Evolutionary conservation across 352 stramenopile species (phyloP).

Genomic region (Phytophthora foliorum): DNA sequence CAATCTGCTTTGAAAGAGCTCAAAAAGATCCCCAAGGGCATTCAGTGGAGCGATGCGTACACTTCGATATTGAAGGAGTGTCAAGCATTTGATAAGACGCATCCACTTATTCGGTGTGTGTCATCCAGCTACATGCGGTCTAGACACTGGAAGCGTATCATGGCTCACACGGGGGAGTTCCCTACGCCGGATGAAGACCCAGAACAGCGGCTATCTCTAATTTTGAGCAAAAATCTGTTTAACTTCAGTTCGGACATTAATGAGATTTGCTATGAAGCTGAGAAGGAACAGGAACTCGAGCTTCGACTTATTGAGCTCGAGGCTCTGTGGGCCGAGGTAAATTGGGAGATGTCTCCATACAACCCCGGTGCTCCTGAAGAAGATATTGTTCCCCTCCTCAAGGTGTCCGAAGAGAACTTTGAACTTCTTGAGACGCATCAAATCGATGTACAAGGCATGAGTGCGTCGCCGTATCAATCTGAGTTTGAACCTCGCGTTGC

Average conservation of each 20-base stretch:
- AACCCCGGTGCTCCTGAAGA: slow-evolving; percentile 81
- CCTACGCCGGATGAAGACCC: slow-evolving; percentile 94
- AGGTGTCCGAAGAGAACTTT: slow-evolving; percentile 97
- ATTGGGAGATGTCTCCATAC: slow-evolving; percentile 95
- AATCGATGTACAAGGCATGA: slow-evolving; percentile 97
- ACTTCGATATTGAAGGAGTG: slow-evolving; percentile 84
- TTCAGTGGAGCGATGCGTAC: slow-evolving; percentile 94
- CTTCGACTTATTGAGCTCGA: slow-evolving; percentile 92
- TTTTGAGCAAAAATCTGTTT: slow-evolving; percentile 95
- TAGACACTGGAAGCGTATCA: slow-evolving; percentile 95
- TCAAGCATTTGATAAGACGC: slow-evolving; percentile 88
- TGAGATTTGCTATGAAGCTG: slow-evolving; percentile 97
- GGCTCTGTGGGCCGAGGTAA: slow-evolving; percentile 92
- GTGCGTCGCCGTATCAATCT: slow-evolving; percentile 94
- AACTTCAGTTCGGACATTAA: slow-evolving; percentile 96
- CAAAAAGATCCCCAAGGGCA: slow-evolving; percentile 94
- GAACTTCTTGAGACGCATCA: slow-evolving; percentile 97
- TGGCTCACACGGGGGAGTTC: slow-evolving; percentile 92
- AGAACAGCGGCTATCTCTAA: slow-evolving; percentile 89
- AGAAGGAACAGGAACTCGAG: slow-evolving; percentile 97
- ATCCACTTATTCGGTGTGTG: slow-evolving; percentile 81
- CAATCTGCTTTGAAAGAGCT: slow-evolving; percentile 95
- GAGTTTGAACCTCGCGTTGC: slow-evolving; percentile 95
- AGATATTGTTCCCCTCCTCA: slow-evolving; percentile 91
- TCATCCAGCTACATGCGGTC: slow-evolving; percentile 92